phyloP scores from a whole-genome alignment of 176 grass and related monocot species.

The Thinopyrum elongatum region DNA sequence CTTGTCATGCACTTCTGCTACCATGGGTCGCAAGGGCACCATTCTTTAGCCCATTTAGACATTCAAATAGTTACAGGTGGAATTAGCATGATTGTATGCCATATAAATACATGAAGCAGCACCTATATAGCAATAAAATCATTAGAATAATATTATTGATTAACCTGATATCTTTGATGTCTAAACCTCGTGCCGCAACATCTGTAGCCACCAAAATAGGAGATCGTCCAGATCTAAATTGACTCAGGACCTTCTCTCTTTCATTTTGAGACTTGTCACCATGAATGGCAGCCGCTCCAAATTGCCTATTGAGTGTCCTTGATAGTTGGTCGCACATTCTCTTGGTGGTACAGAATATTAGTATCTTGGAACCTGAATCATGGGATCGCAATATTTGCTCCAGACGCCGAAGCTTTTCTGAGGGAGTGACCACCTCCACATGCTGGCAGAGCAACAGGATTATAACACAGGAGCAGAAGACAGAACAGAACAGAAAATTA shows the following conservation, averaged over 20 bases:
- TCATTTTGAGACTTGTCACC: slow-evolving; percentile 95
- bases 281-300: slow-evolving; percentile 86
- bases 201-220: slow-evolving; percentile 94
- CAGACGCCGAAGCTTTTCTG: slow-evolving; percentile 75
- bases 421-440: slow-evolving; percentile 76
- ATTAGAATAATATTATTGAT: not conserved
- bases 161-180: slow-evolving; percentile 99
- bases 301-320: slow-evolving; percentile 67
- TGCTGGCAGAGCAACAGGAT: slow-evolving; percentile 45
- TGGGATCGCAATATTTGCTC: slow-evolving; percentile 92
- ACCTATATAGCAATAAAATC: not conserved
- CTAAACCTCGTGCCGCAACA: slow-evolving; percentile 92
- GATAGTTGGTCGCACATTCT: slow-evolving; percentile 96
- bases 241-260: slow-evolving; percentile 86
- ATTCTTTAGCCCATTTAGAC: not conserved
- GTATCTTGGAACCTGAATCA: slow-evolving; percentile 77
- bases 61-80: not conserved
- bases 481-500: not conserved
- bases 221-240: slow-evolving; percentile 79
- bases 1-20: not conserved
- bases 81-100: not conserved
- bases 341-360: slow-evolving; percentile 99
- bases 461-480: slow-evolving; percentile 2
- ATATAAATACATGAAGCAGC: not conserved
- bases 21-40: not conserved